Evolutionary conservation across 495 filamentous ascomycete species (phyloP).

Genomic region (Podospora fimiseda): DNA sequence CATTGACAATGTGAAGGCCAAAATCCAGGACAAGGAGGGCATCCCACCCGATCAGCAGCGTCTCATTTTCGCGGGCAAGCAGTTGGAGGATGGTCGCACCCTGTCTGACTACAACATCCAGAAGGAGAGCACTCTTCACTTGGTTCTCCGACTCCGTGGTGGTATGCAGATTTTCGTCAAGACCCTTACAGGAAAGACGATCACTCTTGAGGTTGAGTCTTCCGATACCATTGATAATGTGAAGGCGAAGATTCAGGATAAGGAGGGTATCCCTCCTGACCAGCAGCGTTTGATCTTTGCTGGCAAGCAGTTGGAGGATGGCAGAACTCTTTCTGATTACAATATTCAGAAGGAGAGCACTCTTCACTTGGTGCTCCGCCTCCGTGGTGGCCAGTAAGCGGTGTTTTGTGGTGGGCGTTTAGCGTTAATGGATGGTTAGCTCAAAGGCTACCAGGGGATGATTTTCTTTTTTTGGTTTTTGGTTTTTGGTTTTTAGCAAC

Average conservation of each 20-base stretch:
- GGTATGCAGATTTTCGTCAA: conserved; percentile 97
- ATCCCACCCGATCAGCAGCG: conserved; percentile 99
- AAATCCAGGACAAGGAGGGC: conserved; percentile 99
- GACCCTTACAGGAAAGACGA: conserved; percentile 89
- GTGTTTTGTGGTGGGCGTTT: conserved; percentile 7
- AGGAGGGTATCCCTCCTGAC: conserved; percentile 85
- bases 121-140: conserved; percentile 95
- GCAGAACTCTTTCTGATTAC: conserved; percentile 77
- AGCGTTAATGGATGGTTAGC: conserved; percentile 12
- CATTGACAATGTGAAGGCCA: conserved; percentile 90
- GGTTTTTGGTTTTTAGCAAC: neutral
- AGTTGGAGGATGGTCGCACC: conserved; percentile 75
- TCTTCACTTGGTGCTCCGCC: conserved; percentile 78
- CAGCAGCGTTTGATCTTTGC: conserved; percentile 88
- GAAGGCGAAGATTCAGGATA: conserved; percentile 88
- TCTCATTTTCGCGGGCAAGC: conserved; percentile 94
- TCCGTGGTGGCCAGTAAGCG: conserved; percentile 73
- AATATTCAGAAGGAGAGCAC: conserved; percentile 94
- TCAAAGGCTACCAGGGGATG: neutral
- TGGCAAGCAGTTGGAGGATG: conserved; percentile 87
- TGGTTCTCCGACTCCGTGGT: conserved; percentile 94
- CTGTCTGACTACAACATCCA: conserved; percentile 98
- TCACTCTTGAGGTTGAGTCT: conserved; percentile 82
- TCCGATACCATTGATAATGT: conserved; percentile 93
- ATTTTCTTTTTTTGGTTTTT: conserved; percentile 3